phyloP scores from a whole-genome alignment of 495 filamentous ascomycete species.

The Opeltia flavorubescens region DNA sequence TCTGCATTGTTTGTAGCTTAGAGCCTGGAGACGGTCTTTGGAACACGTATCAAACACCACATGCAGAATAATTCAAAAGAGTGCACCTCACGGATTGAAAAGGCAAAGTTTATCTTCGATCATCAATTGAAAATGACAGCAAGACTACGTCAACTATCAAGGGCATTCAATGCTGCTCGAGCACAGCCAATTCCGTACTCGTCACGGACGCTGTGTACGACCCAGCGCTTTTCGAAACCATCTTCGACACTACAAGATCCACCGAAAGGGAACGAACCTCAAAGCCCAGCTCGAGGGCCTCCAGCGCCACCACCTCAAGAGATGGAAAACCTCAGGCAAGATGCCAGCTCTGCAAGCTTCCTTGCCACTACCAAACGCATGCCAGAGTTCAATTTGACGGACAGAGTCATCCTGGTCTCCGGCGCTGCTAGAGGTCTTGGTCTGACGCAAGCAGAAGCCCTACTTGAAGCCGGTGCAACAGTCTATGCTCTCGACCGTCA shows the following conservation, averaged over 20 bases:
- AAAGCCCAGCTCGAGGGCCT: slow-evolving; percentile 8
- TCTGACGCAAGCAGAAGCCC: slow-evolving; percentile 60
- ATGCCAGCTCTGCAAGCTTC: slow-evolving; percentile 9
- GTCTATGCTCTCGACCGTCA: slow-evolving; percentile 31
- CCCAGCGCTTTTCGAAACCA: not conserved
- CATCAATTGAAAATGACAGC: not conserved
- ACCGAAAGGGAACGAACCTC: slow-evolving; percentile 12
- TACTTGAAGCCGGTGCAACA: slow-evolving; percentile 67
- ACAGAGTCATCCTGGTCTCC: slow-evolving; percentile 64
- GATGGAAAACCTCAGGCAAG: slow-evolving; percentile 4
- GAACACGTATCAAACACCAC: no score
- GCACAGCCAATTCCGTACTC: not conserved
- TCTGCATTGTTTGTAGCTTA: no score
- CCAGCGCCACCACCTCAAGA: slow-evolving; percentile 12
- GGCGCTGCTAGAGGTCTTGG: slow-evolving; percentile 71
- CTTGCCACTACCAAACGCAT: slow-evolving; percentile 29
- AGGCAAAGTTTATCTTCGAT: no score
- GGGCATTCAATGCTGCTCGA: not conserved
- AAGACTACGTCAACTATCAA: not conserved
- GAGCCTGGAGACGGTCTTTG: no score
- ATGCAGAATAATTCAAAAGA: no score
- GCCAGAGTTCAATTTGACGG: slow-evolving; percentile 66
- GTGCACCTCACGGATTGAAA: no score
- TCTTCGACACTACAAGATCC: slow-evolving; percentile 10
- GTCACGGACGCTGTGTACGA: not conserved